Percentiles rank a stretch among this genome's conserved stretches.
phyloP scores from a whole-genome alignment of 2,329 filamentous ascomycete species.

The Neopestalotiopsis rosae region DNA sequence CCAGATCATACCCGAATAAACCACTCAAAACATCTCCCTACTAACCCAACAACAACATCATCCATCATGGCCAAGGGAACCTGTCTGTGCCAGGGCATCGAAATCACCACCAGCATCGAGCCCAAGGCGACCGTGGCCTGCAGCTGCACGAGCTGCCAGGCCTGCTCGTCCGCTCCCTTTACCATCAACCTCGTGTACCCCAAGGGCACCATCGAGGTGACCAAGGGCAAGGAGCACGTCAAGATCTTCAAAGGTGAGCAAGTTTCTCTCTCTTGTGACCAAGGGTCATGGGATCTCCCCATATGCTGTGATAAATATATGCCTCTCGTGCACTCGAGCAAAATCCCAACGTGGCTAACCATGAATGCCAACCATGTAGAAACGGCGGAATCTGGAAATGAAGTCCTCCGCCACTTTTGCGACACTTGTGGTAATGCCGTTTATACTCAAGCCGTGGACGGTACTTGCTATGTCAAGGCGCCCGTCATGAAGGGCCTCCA shows the following conservation, averaged over 20 bases:
- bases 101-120: conserved; percentile 17
- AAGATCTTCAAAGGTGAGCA: conserved; percentile 16
- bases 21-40: background rate
- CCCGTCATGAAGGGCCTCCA: conserved; percentile 15
- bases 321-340: background rate
- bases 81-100: conserved; percentile 18
- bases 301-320: background rate
- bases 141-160: conserved; percentile 20
- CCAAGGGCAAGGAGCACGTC: conserved; percentile 17
- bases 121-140: conserved; percentile 16
- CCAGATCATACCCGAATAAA: background rate
- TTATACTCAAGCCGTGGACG: conserved; percentile 14
- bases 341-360: background rate
- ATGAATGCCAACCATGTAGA: conserved; percentile 7
- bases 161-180: conserved; percentile 14
- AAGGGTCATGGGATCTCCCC: background rate
- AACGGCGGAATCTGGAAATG: conserved; percentile 17
- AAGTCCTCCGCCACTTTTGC: conserved; percentile 19
- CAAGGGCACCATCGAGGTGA: conserved; percentile 17
- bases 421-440: conserved; percentile 19
- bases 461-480: conserved; percentile 17
- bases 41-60: background rate
- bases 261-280: too few species aligned
- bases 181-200: conserved; percentile 19
- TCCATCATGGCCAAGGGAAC: conserved; percentile 13